Evolutionary conservation across 768 basidiomycete genomes (phyloP), one percentile per base, ranked within the genome.

Genomic region (Coprinopsis strossmayeri): DNA sequence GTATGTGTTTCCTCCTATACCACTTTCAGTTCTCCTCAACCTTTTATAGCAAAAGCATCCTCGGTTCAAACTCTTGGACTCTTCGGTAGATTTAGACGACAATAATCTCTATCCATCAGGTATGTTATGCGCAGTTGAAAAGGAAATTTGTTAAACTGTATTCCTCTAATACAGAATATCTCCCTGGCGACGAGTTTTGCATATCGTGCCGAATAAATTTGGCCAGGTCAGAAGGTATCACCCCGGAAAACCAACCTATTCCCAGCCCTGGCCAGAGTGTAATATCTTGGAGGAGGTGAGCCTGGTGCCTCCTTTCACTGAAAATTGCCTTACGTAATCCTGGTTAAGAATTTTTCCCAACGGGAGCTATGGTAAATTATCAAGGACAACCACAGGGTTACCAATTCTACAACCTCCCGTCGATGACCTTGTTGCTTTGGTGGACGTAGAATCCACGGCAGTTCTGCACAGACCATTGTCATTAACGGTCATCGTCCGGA

Each of bases 221-320:
- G 12, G 60, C 70, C 2, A 55, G 65, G 23, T 63, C 66, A 20
- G 77, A 73, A 26, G 70, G 73, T 13, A 61, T 65, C 15, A 51
- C 61, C 11, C 50, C 51, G 21, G 63, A 61, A 2, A 59, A 67
- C 15, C 64, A 61, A 15, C 52, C 57, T 2, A 65, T 79, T 30
- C 59, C 66, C 5, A 72, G 74, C 13, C 79, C 81, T 0, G 88
- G 84, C 2, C 67, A 67, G 49, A 87, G 84, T 56, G 66, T 73
- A 32, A 58, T 89, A 23, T 66, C 59, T 18, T 91, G 88, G 89
- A 69, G 76, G 66, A 79, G 82, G 87, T 79, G 57, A n/a, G 45
- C 10, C 15, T 17, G 15, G 30, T 13, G 10, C 26, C 42, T 21
- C 48, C 25, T 50, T 25, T 37, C 48, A 34, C n/a, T 40, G n/a